Evolutionary conservation across 83 land plant species (phyloP).

Genomic region (Picea abies): DNA sequence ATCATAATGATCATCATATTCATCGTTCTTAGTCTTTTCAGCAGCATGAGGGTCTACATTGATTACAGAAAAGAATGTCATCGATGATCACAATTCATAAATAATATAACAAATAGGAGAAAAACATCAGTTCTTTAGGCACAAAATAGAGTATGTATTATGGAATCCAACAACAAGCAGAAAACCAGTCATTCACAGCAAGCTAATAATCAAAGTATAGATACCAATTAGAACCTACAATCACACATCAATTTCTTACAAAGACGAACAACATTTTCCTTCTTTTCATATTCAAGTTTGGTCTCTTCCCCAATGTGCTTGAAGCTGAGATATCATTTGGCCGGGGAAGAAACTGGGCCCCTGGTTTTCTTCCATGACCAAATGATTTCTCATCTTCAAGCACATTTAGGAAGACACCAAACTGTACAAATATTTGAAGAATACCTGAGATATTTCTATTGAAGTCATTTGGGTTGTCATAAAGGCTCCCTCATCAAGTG

Average conservation of each 20-base stretch:
- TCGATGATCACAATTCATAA: neutral
- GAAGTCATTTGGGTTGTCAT: slow-evolving; percentile 37
- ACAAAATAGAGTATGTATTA: neutral
- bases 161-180: neutral
- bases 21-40: neutral
- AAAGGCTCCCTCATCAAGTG: slow-evolving; percentile 65
- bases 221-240: too few relatives aligned
- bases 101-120: neutral
- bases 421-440: neutral
- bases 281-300: too few relatives aligned
- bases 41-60: neutral
- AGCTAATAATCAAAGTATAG: too few relatives aligned
- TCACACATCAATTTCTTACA: too few relatives aligned
- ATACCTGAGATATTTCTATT: slow-evolving; percentile 59
- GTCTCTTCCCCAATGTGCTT: neutral
- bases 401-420: too few relatives aligned
- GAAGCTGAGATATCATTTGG: neutral
- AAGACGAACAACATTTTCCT: too few relatives aligned
- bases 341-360: too few relatives aligned
- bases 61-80: neutral
- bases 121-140: neutral
- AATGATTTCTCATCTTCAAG: too few relatives aligned
- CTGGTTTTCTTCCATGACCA: too few relatives aligned
- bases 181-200: too few relatives aligned
- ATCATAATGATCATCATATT: neutral